Evolutionary conservation across 495 filamentous ascomycete species (phyloP).

Genomic region (Podospora anserina): DNA sequence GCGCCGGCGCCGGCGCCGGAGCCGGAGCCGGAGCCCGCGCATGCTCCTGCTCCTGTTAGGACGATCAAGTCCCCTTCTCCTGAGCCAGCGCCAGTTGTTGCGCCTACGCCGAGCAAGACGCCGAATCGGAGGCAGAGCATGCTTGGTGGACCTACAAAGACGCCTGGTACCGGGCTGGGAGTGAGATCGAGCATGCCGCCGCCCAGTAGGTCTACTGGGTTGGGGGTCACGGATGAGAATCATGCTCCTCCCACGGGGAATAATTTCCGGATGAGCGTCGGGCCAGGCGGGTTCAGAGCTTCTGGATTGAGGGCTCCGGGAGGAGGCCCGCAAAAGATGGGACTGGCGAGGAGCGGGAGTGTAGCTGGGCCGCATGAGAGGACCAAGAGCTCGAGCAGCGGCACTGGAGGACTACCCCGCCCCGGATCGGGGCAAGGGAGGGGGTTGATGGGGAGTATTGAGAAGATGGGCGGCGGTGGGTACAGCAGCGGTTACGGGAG

Average conservation of each 20-base stretch:
- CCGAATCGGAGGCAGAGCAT: constrained; percentile 15
- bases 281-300: constrained; percentile 26
- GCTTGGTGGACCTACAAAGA: background rate
- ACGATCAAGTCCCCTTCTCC: background rate
- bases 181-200: constrained; percentile 8
- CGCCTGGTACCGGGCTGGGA: background rate
- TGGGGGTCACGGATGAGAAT: background rate
- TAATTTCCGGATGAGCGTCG: constrained; percentile 17
- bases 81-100: background rate
- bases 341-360: constrained; percentile 36
- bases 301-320: constrained; percentile 47
- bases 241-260: constrained; percentile 9
- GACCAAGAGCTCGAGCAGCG: constrained; percentile 35
- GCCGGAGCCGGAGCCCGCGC: background rate
- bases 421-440: constrained; percentile 42
- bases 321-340: constrained; percentile 12
- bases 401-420: constrained; percentile 41
- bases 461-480: constrained; percentile 57
- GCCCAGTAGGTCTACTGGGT: background rate
- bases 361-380: constrained; percentile 34
- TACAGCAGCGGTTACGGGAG: constrained; percentile 17
- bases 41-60: background rate
- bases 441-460: constrained; percentile 69
- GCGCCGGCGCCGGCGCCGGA: constrained; percentile 15
- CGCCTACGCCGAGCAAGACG: constrained; percentile 7